These are phyloP conservation scores for Purpureocillium takamizusanense DNA, from an alignment of 2,329 filamentous ascomycete species.

Conservation along the genomic window DNA sequence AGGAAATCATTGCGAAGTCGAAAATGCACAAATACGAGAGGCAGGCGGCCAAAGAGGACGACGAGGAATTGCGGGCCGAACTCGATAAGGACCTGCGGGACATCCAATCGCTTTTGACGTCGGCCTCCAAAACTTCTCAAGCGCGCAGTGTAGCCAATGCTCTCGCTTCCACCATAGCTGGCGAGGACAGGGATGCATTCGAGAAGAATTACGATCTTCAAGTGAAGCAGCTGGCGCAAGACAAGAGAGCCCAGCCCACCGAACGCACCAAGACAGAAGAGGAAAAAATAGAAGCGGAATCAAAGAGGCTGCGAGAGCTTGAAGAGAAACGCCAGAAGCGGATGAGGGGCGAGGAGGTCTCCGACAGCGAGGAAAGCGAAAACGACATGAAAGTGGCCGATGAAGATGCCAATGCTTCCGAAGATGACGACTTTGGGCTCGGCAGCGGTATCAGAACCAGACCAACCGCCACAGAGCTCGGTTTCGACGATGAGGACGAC, in stretches of 20 bases:
- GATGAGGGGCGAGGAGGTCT: constrained; percentile 76
- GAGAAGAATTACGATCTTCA: constrained; percentile 84
- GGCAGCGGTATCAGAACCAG: constrained; percentile 49
- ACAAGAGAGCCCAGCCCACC: constrained; percentile 76
- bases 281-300: constrained; percentile 71
- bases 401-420: constrained; percentile 28
- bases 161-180: constrained; percentile 24
- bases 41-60: constrained; percentile 85
- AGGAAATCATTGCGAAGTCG: constrained; percentile 94
- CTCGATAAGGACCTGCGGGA: constrained; percentile 76
- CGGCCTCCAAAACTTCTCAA: constrained; percentile 29
- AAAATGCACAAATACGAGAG: constrained; percentile 93
- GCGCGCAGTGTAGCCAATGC: constrained; percentile 13
- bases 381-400: constrained; percentile 25
- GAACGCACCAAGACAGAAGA: constrained; percentile 88
- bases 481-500: constrained; percentile 88
- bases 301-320: constrained; percentile 65
- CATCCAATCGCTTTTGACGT: constrained; percentile 64
- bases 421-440: constrained; percentile 50
- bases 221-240: constrained; percentile 72
- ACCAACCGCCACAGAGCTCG: constrained; percentile 52
- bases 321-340: constrained; percentile 75
- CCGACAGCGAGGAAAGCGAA: constrained; percentile 51
- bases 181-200: constrained; percentile 57
- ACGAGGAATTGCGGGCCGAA: constrained; percentile 76